Base-by-base conservation (phyloP, 257 asterid genomes). In the Plectranthus barbatus region DNA sequence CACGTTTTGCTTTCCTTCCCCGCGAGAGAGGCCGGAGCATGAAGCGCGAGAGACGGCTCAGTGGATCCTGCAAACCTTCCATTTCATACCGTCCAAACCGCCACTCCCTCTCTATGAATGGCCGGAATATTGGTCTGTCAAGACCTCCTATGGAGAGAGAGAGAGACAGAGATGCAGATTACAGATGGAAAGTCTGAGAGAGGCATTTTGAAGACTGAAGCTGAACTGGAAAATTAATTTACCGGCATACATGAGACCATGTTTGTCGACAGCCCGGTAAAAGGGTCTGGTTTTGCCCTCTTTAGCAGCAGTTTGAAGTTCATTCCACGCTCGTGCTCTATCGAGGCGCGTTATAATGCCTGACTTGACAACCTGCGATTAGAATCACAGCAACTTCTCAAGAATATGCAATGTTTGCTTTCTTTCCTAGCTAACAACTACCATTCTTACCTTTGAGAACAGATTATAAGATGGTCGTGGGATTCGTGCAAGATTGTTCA, bases 241-340 rank as follows among this genome's bases (percentile, higher is more conserved):
- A 89, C 99, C 99, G 46, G 99, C 96, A 75, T 89, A 92, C 99
- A 92, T 92, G n/a, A 86, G 77, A 44, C 94, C 96, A 49, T 62
- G 58, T 69, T 86, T 85, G 78, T 86, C 60, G 34, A 79, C 89
- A 20, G 88, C 86, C 48, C 96, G 87, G 72, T 83, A 92, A 64
- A 92, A 89, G 17, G 97, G 96, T 69, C 99, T 82, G 4, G 69
- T 78, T 68, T 80, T 83, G 47, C 80, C 82, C 72, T 80, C 95
- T 60, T 72, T 77, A 24, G 93, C 94, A 56, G 97, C 97, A 1
- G 18, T 47, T 62, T 77, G 95, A 72, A 92, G 99, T 70, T 76
- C 91, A 31, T 65, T 58, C 99, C 99, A 89, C 5, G 92, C 90
- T 50, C 50, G 76, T 15, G 72, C 75, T 76, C 97, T 82, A 73